Conservation (phyloP, 352 stramenopile genomes). For the Elongisporangium senticosum region DNA sequence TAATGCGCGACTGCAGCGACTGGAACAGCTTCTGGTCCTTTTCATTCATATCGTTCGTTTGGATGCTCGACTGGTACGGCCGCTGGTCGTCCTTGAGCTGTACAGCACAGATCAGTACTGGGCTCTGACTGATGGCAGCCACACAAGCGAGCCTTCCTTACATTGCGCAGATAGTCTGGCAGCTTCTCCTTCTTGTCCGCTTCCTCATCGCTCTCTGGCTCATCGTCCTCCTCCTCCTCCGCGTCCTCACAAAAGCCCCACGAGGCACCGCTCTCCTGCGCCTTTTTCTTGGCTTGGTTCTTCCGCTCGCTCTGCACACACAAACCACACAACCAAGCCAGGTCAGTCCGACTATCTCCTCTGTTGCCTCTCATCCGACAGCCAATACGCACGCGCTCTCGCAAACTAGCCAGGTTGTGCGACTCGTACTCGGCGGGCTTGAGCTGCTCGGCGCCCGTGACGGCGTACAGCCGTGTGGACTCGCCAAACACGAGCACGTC, state of each 20-base stretch:
- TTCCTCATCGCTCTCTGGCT: constrained; percentile 16
- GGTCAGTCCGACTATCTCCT: not conserved
- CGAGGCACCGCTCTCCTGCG: constrained; percentile 31
- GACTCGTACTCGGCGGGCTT: constrained; percentile 74
- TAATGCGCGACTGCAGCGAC: constrained; percentile 70
- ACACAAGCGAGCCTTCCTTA: constrained; percentile 14
- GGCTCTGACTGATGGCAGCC: not conserved
- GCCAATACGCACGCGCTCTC: constrained; percentile 15
- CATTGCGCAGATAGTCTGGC: constrained; percentile 70
- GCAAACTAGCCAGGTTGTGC: constrained; percentile 28
- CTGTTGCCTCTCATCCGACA: constrained; percentile 1
- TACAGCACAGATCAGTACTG: constrained; percentile 4
- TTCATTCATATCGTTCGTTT: constrained; percentile 32
- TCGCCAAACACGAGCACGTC: constrained; percentile 87
- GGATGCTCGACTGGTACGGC: constrained; percentile 51
- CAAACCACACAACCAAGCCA: not conserved
- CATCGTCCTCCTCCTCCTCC: constrained; percentile 47
- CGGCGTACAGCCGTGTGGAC: constrained; percentile 74
- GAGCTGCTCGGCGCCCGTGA: constrained; percentile 66
- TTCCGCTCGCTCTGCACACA: constrained; percentile 6
- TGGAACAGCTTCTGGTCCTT: constrained; percentile 79
- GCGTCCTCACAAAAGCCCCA: constrained; percentile 87
- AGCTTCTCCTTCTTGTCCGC: constrained; percentile 24
- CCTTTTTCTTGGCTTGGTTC: constrained; percentile 14
- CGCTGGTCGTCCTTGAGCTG: constrained; percentile 47